These are phyloP conservation scores for Toxoplasma gondii DNA, from an alignment of 169 alveolate species.

Conservation along the genomic window DNA sequence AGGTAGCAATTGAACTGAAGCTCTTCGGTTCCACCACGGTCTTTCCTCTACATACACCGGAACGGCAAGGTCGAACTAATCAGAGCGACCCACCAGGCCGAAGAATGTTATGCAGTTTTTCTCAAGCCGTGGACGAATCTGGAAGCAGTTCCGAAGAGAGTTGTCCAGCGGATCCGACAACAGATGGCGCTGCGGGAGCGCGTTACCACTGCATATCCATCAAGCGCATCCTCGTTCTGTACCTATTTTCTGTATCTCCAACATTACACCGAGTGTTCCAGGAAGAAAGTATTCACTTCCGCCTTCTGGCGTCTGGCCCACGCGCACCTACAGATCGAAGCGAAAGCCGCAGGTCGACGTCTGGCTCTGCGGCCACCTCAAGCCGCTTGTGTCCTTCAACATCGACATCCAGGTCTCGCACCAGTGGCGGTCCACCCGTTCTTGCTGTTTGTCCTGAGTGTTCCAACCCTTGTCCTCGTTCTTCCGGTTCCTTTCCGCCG, in stretches of 20 bases:
- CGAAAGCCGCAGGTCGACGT: background rate
- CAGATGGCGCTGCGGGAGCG: background rate
- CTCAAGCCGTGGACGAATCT: background rate
- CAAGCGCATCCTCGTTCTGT: conserved; percentile 61
- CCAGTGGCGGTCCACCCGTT: background rate
- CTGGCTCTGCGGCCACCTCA: background rate
- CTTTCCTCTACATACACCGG: background rate
- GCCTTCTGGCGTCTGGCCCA: background rate
- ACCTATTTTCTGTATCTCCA: conserved; percentile 55
- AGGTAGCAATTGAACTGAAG: conserved; percentile 1
- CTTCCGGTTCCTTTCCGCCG: background rate
- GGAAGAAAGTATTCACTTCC: background rate
- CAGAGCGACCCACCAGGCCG: background rate
- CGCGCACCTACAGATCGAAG: too few species aligned
- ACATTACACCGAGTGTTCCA: background rate
- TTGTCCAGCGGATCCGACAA: background rate
- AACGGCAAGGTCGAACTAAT: background rate
- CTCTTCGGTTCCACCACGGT: conserved; percentile 15
- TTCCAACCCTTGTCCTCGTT: background rate
- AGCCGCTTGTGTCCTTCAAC: background rate
- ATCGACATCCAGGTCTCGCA: background rate
- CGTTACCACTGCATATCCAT: background rate
- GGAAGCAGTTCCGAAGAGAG: background rate
- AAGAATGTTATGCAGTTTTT: background rate
- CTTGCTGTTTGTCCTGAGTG: background rate